Conservation (phyloP, 208 protist species). For the Vickermania spadyakhi region DNA sequence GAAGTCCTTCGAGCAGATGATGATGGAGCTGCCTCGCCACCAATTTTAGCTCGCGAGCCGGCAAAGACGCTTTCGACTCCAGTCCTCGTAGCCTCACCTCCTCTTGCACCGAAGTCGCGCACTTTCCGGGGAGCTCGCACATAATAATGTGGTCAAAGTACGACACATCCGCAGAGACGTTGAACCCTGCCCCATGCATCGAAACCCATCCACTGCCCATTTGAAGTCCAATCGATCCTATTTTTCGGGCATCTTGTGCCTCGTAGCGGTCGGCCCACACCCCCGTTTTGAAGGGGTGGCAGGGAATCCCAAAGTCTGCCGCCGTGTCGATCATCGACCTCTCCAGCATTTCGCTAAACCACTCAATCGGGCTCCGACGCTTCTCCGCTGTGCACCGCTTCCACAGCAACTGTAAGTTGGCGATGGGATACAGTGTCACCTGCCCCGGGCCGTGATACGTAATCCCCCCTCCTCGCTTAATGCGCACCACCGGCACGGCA, state of each 20-base stretch:
- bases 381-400: constrained; percentile 40
- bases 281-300: constrained; percentile 52
- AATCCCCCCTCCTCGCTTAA: constrained; percentile 68
- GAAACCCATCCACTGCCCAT: constrained; percentile 74
- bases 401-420: constrained; percentile 66
- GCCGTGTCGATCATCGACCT: constrained; percentile 61
- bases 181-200: constrained; percentile 82
- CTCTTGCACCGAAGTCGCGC: constrained; percentile 23
- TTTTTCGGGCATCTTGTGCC: constrained; percentile 27
- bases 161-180: constrained; percentile 49
- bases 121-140: constrained; percentile 67
- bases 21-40: not conserved
- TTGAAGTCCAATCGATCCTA: constrained; percentile 80
- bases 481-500: constrained; percentile 52
- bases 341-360: constrained; percentile 73
- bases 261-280: constrained; percentile 54
- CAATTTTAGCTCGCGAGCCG: not conserved
- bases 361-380: constrained; percentile 70
- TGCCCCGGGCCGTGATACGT: constrained; percentile 86
- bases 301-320: constrained; percentile 37
- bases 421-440: constrained; percentile 82
- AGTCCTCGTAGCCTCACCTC: not conserved
- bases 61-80: not conserved
- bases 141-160: constrained; percentile 79
- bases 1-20: not conserved